These are phyloP conservation scores for Cadophora sp. DNA, from an alignment of 2,329 filamentous ascomycete genomes.

Conservation along the genomic window DNA sequence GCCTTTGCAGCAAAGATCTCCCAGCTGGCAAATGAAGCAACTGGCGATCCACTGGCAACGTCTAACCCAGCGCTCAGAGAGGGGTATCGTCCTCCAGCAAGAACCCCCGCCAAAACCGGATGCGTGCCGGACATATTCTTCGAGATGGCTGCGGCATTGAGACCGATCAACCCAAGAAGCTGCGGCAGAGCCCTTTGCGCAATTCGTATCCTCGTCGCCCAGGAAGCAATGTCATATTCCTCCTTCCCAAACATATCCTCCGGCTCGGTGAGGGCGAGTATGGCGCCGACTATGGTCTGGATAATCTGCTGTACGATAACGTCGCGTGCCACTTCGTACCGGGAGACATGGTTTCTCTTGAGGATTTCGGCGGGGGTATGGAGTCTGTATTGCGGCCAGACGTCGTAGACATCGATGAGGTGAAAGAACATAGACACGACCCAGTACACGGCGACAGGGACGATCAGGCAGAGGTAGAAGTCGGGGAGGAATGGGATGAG, in stretches of 20 bases:
- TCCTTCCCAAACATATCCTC: slow-evolving; percentile 78
- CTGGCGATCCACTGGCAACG: slow-evolving; percentile 56
- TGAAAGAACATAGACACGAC: slow-evolving; percentile 80
- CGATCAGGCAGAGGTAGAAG: slow-evolving; percentile 75
- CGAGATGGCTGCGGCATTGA: slow-evolving; percentile 78
- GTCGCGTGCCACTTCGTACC: slow-evolving; percentile 87
- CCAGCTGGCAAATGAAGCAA: slow-evolving; percentile 83
- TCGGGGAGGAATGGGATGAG: slow-evolving; percentile 82
- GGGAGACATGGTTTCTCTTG: slow-evolving; percentile 88
- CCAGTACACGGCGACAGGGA: slow-evolving; percentile 91
- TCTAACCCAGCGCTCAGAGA: slow-evolving; percentile 67
- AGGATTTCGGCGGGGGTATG: slow-evolving; percentile 92
- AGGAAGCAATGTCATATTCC: slow-evolving; percentile 86
- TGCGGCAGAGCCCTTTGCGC: slow-evolving; percentile 80
- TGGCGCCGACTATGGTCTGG: slow-evolving; percentile 75
- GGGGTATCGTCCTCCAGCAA: slow-evolving; percentile 85
- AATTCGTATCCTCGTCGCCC: slow-evolving; percentile 82
- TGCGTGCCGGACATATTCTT: slow-evolving; percentile 75
- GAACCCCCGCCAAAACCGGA: slow-evolving; percentile 74
- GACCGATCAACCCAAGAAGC: slow-evolving; percentile 72
- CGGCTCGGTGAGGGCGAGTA: slow-evolving; percentile 75
- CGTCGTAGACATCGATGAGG: slow-evolving; percentile 81
- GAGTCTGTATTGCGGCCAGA: slow-evolving; percentile 89
- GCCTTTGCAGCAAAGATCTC: slow-evolving; percentile 76
- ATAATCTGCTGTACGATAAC: slow-evolving; percentile 92